Conservation (phyloP, 345 rosid species). For the Camelina hispida region DNA sequence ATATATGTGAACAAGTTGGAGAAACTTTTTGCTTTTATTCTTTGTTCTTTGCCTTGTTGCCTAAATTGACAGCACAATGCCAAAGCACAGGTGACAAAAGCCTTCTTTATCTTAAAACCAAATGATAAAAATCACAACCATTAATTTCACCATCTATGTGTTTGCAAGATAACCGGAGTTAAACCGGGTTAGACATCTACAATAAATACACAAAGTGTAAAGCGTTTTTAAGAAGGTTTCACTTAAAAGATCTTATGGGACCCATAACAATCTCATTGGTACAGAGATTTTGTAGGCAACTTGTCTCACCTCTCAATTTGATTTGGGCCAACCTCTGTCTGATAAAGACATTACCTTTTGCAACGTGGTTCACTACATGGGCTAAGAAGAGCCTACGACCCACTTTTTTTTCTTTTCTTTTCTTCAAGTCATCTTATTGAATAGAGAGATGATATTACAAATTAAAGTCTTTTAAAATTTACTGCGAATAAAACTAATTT, state of each 20-base stretch:
- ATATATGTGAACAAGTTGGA: not conserved
- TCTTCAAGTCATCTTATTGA: not conserved
- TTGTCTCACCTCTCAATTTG: slow-evolving; percentile 44
- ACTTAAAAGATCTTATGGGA: slow-evolving; percentile 39
- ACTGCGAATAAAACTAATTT: slow-evolving; percentile 15
- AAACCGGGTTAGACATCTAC: not conserved
- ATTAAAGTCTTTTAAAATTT: not conserved
- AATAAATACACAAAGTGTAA: slow-evolving; percentile 21
- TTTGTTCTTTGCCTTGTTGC: slow-evolving; percentile 25
- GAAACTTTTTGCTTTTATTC: slow-evolving; percentile 25
- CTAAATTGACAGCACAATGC: slow-evolving; percentile 30
- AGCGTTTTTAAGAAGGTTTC: slow-evolving; percentile 24
- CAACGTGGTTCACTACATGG: slow-evolving; percentile 43
- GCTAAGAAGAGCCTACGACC: slow-evolving; percentile 31
- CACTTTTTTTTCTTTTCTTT: slow-evolving; percentile 15
- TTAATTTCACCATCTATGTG: slow-evolving; percentile 12
- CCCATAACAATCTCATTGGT: slow-evolving; percentile 42
- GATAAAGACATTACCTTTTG: slow-evolving; percentile 45
- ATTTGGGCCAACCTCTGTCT: slow-evolving; percentile 51
- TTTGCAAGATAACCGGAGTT: slow-evolving; percentile 1
- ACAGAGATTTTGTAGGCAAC: slow-evolving; percentile 43
- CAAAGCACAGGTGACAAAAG: slow-evolving; percentile 2
- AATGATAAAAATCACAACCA: not conserved
- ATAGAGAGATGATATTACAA: slow-evolving; percentile 3
- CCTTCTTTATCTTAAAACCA: not conserved